Evolutionary conservation across 1,139 yeast species (phyloP).

Genomic region (Geotrichum fermentans): DNA sequence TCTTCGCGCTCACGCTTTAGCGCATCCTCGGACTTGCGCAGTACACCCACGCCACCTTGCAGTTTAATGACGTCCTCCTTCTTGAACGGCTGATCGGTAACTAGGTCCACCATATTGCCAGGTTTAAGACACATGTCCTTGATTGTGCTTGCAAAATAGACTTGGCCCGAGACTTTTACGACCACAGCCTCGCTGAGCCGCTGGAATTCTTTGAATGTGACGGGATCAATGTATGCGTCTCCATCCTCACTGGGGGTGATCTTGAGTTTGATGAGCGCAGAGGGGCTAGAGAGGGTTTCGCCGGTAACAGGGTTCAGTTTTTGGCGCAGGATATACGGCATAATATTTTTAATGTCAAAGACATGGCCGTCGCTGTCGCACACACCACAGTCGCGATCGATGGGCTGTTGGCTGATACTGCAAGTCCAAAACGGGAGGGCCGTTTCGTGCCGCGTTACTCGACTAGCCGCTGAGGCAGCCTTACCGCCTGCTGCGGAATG

Average conservation of each 20-base stretch:
- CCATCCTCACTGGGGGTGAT: constrained; percentile 30
- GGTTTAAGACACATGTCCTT: constrained; percentile 34
- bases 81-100: constrained; percentile 34
- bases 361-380: constrained; percentile 35
- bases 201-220: constrained; percentile 36
- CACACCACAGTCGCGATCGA: constrained; percentile 32
- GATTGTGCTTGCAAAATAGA: constrained; percentile 35
- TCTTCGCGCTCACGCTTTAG: constrained; percentile 16
- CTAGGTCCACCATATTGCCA: constrained; percentile 34
- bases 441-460: constrained; percentile 22
- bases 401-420: constrained; percentile 36
- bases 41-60: constrained; percentile 31
- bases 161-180: constrained; percentile 35
- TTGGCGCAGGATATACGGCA: constrained; percentile 35
- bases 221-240: constrained; percentile 36
- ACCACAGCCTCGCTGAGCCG: constrained; percentile 33
- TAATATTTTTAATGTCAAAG: constrained; percentile 35
- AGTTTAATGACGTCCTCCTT: constrained; percentile 32
- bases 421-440: constrained; percentile 38
- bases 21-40: constrained; percentile 15
- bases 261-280: constrained; percentile 31
- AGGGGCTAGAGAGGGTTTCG: constrained; percentile 26
- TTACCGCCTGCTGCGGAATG: constrained; percentile 33
- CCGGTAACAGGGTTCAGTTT: constrained; percentile 36
- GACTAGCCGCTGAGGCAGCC: constrained; percentile 8